phyloP scores from a whole-genome alignment of 805 yeast species.

The Starmerella powellii region DNA sequence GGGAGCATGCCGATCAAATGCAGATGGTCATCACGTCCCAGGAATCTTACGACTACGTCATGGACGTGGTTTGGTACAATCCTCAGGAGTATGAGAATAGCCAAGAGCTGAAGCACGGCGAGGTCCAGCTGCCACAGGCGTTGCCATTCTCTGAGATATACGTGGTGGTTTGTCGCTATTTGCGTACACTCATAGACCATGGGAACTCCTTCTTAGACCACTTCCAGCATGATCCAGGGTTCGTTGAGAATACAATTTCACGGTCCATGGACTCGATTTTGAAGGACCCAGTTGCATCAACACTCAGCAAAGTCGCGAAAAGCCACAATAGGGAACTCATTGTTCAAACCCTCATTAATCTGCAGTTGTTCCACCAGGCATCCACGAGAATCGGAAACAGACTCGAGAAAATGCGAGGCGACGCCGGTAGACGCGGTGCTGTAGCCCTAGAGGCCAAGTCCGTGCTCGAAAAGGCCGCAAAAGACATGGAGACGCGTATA shows the following conservation, averaged over 20 bases:
- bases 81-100: constrained; percentile 35
- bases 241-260: constrained; percentile 48
- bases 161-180: constrained; percentile 70
- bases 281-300: constrained; percentile 50
- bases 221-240: constrained; percentile 48
- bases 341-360: constrained; percentile 75
- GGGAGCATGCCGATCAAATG: constrained; percentile 77
- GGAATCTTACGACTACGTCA: constrained; percentile 49
- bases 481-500: constrained; percentile 64
- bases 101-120: constrained; percentile 2
- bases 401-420: constrained; percentile 31
- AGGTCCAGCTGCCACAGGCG: constrained; percentile 42
- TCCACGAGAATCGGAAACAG: constrained; percentile 46
- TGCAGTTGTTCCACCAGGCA: constrained; percentile 75
- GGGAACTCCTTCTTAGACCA: constrained; percentile 53
- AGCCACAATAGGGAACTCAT: constrained; percentile 77
- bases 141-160: constrained; percentile 83
- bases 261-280: constrained; percentile 58
- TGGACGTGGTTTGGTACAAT: constrained; percentile 58
- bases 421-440: constrained; percentile 31
- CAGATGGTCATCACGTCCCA: constrained; percentile 59
- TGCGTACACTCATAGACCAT: constrained; percentile 52
- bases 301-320: constrained; percentile 48
- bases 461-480: constrained; percentile 47
- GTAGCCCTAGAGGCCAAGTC: constrained; percentile 42